phyloP scores from a whole-genome alignment of 495 filamentous ascomycete species.

The Durotheca rogersii region DNA sequence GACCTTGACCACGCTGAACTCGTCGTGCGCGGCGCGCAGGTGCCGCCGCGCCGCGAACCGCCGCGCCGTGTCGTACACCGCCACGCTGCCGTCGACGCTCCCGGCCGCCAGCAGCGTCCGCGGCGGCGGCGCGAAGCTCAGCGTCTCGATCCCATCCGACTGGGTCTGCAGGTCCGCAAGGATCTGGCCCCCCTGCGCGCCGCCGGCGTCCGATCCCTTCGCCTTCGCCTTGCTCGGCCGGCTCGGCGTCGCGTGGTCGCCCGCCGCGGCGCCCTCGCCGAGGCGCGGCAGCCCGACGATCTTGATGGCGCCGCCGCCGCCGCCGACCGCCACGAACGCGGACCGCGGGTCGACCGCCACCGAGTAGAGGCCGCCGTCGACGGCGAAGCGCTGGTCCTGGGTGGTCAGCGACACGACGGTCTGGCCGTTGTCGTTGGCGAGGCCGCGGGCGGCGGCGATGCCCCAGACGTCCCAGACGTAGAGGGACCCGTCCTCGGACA shows the following conservation, averaged over 20 bases:
- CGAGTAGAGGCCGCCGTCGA: conserved; percentile 88
- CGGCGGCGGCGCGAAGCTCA: conserved; percentile 76
- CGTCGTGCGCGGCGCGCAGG: conserved; percentile 79
- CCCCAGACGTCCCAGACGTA: conserved; percentile 94
- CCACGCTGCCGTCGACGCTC: conserved; percentile 87
- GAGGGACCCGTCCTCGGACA: conserved; percentile 83
- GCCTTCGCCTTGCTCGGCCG: conserved; percentile 47
- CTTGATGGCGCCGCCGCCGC: conserved; percentile 78
- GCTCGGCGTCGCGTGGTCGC: conserved; percentile 29
- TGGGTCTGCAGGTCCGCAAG: conserved; percentile 62
- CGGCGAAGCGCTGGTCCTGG: conserved; percentile 82
- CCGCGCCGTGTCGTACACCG: conserved; percentile 80
- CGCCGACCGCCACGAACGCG: conserved; percentile 79
- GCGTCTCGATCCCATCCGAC: conserved; percentile 76
- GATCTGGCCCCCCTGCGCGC: conserved; percentile 62
- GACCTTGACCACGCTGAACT: conserved; percentile 81
- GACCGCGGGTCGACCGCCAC: conserved; percentile 78
- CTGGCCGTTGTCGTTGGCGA: conserved; percentile 65
- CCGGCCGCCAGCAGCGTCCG: conserved; percentile 77
- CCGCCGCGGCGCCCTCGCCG: conserved; percentile 43
- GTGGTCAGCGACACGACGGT: conserved; percentile 80
- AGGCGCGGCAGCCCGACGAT: conserved; percentile 81
- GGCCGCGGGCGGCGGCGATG: conserved; percentile 70
- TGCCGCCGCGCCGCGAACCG: conserved; percentile 79
- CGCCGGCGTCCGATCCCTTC: conserved; percentile 42